Evolutionary conservation across 441 rosid genomes (phyloP), one percentile per base, ranked within the genome.

Genomic region (Populus tomentosa): DNA sequence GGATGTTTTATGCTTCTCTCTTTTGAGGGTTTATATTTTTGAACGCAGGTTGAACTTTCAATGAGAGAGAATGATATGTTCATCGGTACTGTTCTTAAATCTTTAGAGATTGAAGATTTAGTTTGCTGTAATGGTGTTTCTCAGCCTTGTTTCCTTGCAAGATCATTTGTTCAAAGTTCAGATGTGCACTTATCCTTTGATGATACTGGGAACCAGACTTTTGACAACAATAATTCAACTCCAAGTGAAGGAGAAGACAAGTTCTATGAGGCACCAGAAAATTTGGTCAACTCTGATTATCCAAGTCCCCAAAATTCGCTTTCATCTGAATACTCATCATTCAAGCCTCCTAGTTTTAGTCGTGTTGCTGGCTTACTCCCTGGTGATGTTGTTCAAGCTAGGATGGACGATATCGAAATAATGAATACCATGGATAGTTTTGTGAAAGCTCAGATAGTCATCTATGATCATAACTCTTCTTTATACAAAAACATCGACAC

Each of bases 101-200:
- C 99, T 33, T 85, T 97, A 93, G 99, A 97, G 89, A 90, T 97
- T 76, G 98, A 94, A 90, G 99, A 97, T 87, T 84, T 94, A 87
- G 90, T 94, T 80, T 81, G 91, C 84, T 72, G 81, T 80, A 84
- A 79, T 73, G 80, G 83, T 68, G 77, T 76, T 72, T 88, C 92
- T 40, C 85, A 67, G 80, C 86, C 89, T 78, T 86, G 91, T 89
- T 97, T 88, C 88, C 73, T 97, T 79, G 99, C 98, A 72, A 92
- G 98, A 82, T 97, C 99, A 78, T 90, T 97, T 83, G 84, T 91
- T 78, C 86, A 85, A 74, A 86, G 83, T 81, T 82, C 87, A 76
- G 90, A 90, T 79, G 86, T 75, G 63, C 59, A 73, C 72, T 85
- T 87, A 74, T 83, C 88, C 73, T 78, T 75, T 74, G 87, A 89